phyloP scores from a whole-genome alignment of 495 filamentous ascomycete genomes.

The Cercophora newfieldiana region DNA sequence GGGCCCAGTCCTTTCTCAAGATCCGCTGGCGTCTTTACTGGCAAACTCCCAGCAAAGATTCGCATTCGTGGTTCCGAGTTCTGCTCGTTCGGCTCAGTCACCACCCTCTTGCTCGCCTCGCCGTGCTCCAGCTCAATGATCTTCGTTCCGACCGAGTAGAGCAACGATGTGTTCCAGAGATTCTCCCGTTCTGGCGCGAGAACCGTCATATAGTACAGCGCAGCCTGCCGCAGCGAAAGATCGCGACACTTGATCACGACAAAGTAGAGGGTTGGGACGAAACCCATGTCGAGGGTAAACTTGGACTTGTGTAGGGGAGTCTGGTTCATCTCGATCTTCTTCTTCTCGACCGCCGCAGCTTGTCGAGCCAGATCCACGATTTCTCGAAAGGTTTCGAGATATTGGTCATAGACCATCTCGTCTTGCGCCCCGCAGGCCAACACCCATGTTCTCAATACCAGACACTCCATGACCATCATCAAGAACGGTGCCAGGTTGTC shows the following conservation, averaged over 20 bases:
- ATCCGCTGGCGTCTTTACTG: neutral
- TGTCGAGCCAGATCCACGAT: constrained; percentile 23
- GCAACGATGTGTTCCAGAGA: constrained; percentile 31
- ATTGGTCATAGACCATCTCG: constrained; percentile 33
- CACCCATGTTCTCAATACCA: constrained; percentile 26
- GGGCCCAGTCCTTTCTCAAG: neutral
- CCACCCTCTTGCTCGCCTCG: neutral
- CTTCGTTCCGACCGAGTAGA: constrained; percentile 29
- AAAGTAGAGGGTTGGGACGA: constrained; percentile 45
- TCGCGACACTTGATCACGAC: constrained; percentile 47
- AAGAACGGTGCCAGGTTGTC: neutral
- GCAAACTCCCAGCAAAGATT: neutral
- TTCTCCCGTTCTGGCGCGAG: constrained; percentile 28
- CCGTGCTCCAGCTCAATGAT: constrained; percentile 40
- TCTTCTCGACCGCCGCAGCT: constrained; percentile 12
- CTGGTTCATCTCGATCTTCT: neutral
- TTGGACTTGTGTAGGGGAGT: constrained; percentile 12
- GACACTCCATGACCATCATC: constrained; percentile 26
- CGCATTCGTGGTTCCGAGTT: neutral
- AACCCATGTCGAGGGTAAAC: constrained; percentile 50
- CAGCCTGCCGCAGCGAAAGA: constrained; percentile 39
- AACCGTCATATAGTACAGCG: constrained; percentile 28
- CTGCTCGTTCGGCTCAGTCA: no score
- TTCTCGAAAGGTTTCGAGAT: constrained; percentile 25
- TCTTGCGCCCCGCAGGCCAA: constrained; percentile 24